Conservation (phyloP, 140 eudicot species). For the Oenanthe javanica region DNA sequence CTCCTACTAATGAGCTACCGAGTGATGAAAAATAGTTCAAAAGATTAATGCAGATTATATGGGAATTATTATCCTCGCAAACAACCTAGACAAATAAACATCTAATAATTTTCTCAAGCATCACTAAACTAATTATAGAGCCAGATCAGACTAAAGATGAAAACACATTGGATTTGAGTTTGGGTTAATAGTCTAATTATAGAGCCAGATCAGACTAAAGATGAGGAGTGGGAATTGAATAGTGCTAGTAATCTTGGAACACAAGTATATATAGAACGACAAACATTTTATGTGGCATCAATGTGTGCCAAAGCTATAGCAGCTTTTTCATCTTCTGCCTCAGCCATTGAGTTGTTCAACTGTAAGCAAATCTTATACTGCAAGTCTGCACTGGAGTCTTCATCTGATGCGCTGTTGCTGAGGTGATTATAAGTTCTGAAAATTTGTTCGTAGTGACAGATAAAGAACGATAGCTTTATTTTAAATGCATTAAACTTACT, state of each 20-base stretch:
- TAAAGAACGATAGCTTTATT: conserved; percentile 8
- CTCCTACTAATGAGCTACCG: too few relatives aligned
- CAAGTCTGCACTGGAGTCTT: background rate
- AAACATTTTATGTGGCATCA: background rate
- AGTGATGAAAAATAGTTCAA: too few relatives aligned
- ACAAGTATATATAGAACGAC: background rate
- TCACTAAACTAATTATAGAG: conserved; percentile 58
- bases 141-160: conserved; percentile 37
- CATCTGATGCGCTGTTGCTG: conserved; percentile 10
- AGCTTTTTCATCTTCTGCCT: background rate
- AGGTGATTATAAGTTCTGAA: conserved; percentile 9
- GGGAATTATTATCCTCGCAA: too few relatives aligned
- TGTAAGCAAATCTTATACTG: background rate
- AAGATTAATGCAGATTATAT: too few relatives aligned
- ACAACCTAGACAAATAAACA: too few relatives aligned
- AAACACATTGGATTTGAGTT: conserved; percentile 58
- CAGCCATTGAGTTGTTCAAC: background rate
- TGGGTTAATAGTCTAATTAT: conserved; percentile 62
- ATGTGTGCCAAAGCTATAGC: background rate
- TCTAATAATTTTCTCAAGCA: too few relatives aligned
- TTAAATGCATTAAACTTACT: background rate
- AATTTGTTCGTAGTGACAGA: conserved; percentile 9
- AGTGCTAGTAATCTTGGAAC: background rate
- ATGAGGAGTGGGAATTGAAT: conserved; percentile 14
- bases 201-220: conserved; percentile 35